A percentile compares a stretch with the other conserved stretches of the same genome.
Conservation (phyloP, 2,329 filamentous ascomycete genomes). For the Fusarium longipes region DNA sequence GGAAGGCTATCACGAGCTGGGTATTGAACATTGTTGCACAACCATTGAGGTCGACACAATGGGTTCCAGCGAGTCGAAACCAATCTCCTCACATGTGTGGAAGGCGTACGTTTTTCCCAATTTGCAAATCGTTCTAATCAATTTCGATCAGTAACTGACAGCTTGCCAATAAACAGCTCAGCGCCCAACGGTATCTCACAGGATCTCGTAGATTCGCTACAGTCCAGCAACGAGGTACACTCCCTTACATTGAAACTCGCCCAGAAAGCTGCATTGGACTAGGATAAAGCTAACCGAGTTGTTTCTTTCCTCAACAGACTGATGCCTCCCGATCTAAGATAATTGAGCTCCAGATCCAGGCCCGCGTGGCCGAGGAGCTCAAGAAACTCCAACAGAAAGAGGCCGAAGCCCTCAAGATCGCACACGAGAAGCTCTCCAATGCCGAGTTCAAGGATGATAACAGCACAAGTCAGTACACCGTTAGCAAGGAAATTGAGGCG, state of each 20-base stretch:
- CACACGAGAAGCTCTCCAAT: slow-evolving; percentile 73
- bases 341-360: slow-evolving; percentile 88
- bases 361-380: slow-evolving; percentile 87
- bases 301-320: slow-evolving; percentile 68
- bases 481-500: slow-evolving; percentile 69
- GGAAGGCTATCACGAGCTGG: slow-evolving; percentile 47
- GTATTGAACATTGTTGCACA: slow-evolving; percentile 47
- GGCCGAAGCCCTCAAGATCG: slow-evolving; percentile 73
- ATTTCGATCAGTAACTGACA: slow-evolving; percentile 36
- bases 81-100: slow-evolving; percentile 60
- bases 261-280: background rate
- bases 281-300: slow-evolving; percentile 27
- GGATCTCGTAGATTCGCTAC: slow-evolving; percentile 83
- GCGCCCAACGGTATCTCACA: slow-evolving; percentile 74
- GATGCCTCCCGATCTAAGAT: slow-evolving; percentile 86
- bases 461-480: slow-evolving; percentile 57
- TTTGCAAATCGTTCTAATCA: background rate
- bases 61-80: slow-evolving; percentile 69
- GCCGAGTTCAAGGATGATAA: slow-evolving; percentile 50
- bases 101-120: slow-evolving; percentile 61
- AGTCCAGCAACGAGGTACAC: slow-evolving; percentile 85
- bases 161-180: slow-evolving; percentile 50
- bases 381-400: slow-evolving; percentile 80
- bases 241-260: background rate
- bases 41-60: slow-evolving; percentile 59